phyloP scores from a whole-genome alignment of 352 stramenopile genomes.

The Globisporangium lucens region DNA sequence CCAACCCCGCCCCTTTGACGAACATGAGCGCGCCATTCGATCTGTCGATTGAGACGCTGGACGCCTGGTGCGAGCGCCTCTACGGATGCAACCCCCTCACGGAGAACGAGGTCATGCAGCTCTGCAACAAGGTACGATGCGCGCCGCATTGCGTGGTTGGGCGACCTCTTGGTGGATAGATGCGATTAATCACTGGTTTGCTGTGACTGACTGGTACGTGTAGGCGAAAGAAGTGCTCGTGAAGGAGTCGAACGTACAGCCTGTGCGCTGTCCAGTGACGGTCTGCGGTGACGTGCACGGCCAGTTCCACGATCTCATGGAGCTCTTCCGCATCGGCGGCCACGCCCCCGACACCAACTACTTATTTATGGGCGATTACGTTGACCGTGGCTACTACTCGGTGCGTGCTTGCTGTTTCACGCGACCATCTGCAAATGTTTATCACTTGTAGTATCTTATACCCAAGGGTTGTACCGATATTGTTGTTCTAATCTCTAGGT shows the following conservation, averaged over 20 bases:
- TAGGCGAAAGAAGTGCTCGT: slow-evolving; percentile 96
- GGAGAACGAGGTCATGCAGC: slow-evolving; percentile 94
- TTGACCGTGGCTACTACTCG: slow-evolving; percentile 98
- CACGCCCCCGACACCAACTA: slow-evolving; percentile 94
- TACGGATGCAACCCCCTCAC: slow-evolving; percentile 92
- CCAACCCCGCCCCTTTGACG: background rate
- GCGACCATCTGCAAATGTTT: too few relatives aligned
- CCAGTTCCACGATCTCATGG: slow-evolving; percentile 70
- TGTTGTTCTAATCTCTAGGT: slow-evolving; percentile 32
- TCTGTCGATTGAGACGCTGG: slow-evolving; percentile 86
- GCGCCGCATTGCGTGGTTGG: background rate
- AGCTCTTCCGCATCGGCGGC: slow-evolving; percentile 80
- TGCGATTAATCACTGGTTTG: background rate
- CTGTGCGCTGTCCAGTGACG: slow-evolving; percentile 95
- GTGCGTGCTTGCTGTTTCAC: slow-evolving; percentile 15
- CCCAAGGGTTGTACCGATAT: background rate
- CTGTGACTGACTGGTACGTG: background rate
- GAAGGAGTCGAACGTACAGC: slow-evolving; percentile 97
- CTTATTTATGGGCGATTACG: slow-evolving; percentile 99
- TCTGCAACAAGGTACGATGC: slow-evolving; percentile 85
- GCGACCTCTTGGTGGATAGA: background rate
- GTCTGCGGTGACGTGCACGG: slow-evolving; percentile 86
- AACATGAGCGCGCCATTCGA: slow-evolving; percentile 65
- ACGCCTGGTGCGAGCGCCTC: slow-evolving; percentile 94
- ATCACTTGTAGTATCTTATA: slow-evolving; percentile 11